These are phyloP conservation scores for Backusella tarrabulga DNA, from an alignment of 192 early-diverging fungal genomes.

Conservation along the genomic window DNA sequence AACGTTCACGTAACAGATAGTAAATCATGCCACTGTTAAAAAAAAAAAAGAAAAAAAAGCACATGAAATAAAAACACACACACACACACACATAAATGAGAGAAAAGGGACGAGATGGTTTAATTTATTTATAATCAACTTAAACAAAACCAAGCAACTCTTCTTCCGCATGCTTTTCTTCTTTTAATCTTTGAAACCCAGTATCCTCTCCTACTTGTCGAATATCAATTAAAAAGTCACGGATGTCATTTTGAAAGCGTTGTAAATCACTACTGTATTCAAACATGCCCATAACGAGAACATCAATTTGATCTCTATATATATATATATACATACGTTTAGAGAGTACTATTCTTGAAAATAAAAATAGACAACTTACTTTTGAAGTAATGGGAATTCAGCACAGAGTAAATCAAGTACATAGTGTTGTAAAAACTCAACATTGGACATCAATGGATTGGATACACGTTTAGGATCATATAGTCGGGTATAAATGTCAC, in stretches of 20 bases:
- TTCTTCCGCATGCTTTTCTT: slow-evolving; percentile 25
- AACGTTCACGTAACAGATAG: slow-evolving; percentile 7
- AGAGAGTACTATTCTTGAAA: not conserved
- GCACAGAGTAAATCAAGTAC: slow-evolving; percentile 13
- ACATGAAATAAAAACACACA: not conserved
- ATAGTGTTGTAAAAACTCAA: slow-evolving; percentile 24
- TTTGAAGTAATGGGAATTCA: slow-evolving; percentile 19
- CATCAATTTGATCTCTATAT: slow-evolving; percentile 27
- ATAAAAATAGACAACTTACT: not conserved
- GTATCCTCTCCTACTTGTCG: slow-evolving; percentile 17
- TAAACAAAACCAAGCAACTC: slow-evolving; percentile 7
- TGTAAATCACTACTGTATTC: slow-evolving; percentile 21
- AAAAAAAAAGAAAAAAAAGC: not conserved
- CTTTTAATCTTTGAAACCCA: not conserved
- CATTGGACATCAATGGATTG: slow-evolving; percentile 36
- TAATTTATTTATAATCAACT: not conserved
- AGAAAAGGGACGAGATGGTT: not conserved
- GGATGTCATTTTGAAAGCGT: slow-evolving; percentile 18
- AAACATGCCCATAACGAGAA: slow-evolving; percentile 31
- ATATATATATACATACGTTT: not conserved
- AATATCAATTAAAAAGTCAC: slow-evolving; percentile 30
- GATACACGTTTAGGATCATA: slow-evolving; percentile 25
- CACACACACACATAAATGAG: not conserved
- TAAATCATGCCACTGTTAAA: not conserved
- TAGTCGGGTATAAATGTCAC: slow-evolving; percentile 32